phyloP scores from a whole-genome alignment of 768 basidiomycete genomes.

The Leccinum olivaceopallidum region DNA sequence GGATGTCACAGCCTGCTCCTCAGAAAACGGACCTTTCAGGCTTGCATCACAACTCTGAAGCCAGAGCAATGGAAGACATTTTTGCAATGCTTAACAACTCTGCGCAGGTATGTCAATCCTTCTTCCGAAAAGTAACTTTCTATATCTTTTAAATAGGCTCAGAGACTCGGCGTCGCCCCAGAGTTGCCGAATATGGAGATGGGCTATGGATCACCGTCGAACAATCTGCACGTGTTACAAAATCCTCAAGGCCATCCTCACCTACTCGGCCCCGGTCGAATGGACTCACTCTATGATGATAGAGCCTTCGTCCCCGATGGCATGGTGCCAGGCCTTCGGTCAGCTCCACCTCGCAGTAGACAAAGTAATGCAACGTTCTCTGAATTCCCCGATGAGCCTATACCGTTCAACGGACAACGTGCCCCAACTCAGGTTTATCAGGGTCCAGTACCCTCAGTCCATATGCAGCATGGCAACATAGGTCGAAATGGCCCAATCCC shows the following conservation, averaged over 20 bases:
- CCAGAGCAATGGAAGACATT: constrained; percentile 74
- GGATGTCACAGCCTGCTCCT: constrained; percentile 46
- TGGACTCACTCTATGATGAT: constrained; percentile 75
- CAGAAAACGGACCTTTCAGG: constrained; percentile 46
- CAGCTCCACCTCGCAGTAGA: constrained; percentile 60
- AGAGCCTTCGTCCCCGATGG: constrained; percentile 81
- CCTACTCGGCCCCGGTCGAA: constrained; percentile 44
- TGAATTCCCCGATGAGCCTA: constrained; percentile 63
- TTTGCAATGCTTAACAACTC: constrained; percentile 80
- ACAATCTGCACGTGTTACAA: constrained; percentile 40
- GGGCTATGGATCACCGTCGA: constrained; percentile 24
- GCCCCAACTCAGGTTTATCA: constrained; percentile 58
- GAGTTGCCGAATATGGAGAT: constrained; percentile 27
- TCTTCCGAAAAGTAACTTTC: not conserved
- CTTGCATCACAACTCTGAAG: constrained; percentile 46
- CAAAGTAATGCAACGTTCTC: constrained; percentile 54
- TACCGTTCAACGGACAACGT: constrained; percentile 63
- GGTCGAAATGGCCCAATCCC: constrained; percentile 54
- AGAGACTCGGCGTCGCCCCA: constrained; percentile 25
- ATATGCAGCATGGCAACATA: constrained; percentile 49
- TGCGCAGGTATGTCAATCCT: constrained; percentile 52
- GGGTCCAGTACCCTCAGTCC: constrained; percentile 48
- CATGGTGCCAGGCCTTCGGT: constrained; percentile 81
- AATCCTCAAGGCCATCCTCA: constrained; percentile 43
- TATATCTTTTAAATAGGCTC: constrained; percentile 26